Conservation (phyloP, 106 monocot species). For the Triglochin maritima region DNA sequence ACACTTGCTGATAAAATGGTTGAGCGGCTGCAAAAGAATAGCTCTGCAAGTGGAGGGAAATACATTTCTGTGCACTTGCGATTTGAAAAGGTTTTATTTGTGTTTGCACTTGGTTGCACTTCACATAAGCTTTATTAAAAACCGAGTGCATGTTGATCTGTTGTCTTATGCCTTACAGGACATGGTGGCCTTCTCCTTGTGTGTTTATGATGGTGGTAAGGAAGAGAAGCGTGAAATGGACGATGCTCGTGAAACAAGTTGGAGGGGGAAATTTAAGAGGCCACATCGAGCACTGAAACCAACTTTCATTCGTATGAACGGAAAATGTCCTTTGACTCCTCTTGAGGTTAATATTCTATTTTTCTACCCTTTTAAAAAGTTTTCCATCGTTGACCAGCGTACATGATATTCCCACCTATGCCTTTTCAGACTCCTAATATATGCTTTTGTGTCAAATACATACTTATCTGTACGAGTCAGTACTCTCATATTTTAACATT, state of each 20-base stretch:
- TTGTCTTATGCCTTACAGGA: conserved; percentile 34
- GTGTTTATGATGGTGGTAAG: conserved; percentile 84
- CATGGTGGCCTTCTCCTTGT: conserved; percentile 96
- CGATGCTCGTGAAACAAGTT: conserved; percentile 82
- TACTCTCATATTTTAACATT: no score
- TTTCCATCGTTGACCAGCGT: no score
- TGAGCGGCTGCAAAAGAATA: conserved; percentile 70
- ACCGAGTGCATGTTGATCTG: background rate
- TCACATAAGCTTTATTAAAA: no score
- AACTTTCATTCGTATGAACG: conserved; percentile 53
- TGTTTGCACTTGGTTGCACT: no score
- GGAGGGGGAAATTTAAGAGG: conserved; percentile 85
- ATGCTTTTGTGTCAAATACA: no score
- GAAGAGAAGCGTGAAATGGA: conserved; percentile 86
- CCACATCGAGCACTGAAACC: conserved; percentile 62
- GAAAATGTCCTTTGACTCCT: conserved; percentile 91
- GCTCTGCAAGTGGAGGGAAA: conserved; percentile 63
- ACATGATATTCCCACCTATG: no score
- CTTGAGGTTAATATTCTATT: conserved; percentile 47
- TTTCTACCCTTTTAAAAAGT: no score
- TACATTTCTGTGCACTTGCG: conserved; percentile 93
- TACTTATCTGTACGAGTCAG: no score
- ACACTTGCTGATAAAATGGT: conserved; percentile 82
- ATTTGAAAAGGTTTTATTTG: conserved; percentile 72
- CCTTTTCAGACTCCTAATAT: no score